Percentiles rank a stretch among this genome's conserved stretches.
Conservation (phyloP, 2,329 filamentous ascomycete species). For the Proliferodiscus dingleyae region DNA sequence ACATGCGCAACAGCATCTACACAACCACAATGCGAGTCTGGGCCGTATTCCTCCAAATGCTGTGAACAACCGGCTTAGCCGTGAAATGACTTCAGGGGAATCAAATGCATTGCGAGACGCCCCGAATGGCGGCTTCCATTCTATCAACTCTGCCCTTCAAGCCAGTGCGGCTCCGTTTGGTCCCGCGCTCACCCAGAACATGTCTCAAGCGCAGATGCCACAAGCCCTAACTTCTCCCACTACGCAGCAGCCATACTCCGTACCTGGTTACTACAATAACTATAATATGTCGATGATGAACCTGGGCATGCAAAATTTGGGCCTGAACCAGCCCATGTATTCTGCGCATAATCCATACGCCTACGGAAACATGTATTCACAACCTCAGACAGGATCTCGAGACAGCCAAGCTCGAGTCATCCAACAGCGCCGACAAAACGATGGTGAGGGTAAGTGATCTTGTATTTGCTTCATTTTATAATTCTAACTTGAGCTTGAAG, state of each 20-base stretch:
- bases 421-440: slow-evolving; percentile 68
- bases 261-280: slow-evolving; percentile 32
- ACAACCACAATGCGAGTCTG: slow-evolving; percentile 75
- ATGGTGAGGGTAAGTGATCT: slow-evolving; percentile 57
- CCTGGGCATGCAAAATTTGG: slow-evolving; percentile 65
- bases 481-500: slow-evolving; percentile 33
- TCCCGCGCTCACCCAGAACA: slow-evolving; percentile 46
- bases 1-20: slow-evolving; percentile 53
- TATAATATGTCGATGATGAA: slow-evolving; percentile 56
- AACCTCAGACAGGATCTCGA: slow-evolving; percentile 51
- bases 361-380: slow-evolving; percentile 21
- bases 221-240: slow-evolving; percentile 25
- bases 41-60: slow-evolving; percentile 70
- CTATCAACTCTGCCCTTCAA: slow-evolving; percentile 69
- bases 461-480: background rate
- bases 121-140: slow-evolving; percentile 46
- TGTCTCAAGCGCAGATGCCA: slow-evolving; percentile 27
- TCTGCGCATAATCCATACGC: slow-evolving; percentile 51
- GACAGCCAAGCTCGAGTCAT: slow-evolving; percentile 75
- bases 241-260: slow-evolving; percentile 24
- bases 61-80: slow-evolving; percentile 63
- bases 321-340: slow-evolving; percentile 49
- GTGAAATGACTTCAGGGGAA: slow-evolving; percentile 51
- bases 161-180: slow-evolving; percentile 76
- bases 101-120: slow-evolving; percentile 36